Base-by-base conservation (phyloP, 176 grass and related monocot species). In the Ananas comosus region DNA sequence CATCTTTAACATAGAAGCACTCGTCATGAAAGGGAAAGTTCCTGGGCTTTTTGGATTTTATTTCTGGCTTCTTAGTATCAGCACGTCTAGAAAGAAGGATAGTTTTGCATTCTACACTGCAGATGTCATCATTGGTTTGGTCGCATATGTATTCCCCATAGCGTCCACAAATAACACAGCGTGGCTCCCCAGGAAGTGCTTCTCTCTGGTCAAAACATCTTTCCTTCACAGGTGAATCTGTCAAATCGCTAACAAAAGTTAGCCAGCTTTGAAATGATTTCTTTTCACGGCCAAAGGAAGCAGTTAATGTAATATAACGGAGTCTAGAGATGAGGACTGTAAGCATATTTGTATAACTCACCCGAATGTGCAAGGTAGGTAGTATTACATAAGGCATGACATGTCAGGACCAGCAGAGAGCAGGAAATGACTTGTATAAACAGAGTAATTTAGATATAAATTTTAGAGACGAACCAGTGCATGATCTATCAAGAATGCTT, bases 111-210 rank as follows among this genome's bases (percentile, higher is more conserved):
- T 93, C 84, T 42, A 76, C 53, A 57, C 94, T 93, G 51, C 94
- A 99, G 29, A 99, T 82, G 49, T 93, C 94, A 77, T 90, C 75
- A 48, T 99, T 82, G 59, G 85, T 90, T 69, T 88, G 72, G 58
- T 93, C 87, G 67, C 85, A 99, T 80, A 93, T 91, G 75, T 93
- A 93, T 65, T 99, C 90, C 14, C 94, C 94, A 72, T 88, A 99
- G 79, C 82, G 70, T 48, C 84, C 80, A 72, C 89, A 99, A 67
- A 93, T 77, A 65, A 59, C 74, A 76, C 94, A 93, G 42, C 68
- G 53, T 82, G 84, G 94, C 69, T 99, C 89, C 79, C 80, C 87
- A 33, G 74, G 76, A 74, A 90, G 82, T 65, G 87, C 89, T 83
- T 93, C 90, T 71, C 94, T 88, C 80, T 93, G 94, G 51, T 93